phyloP scores from a whole-genome alignment of 2,329 filamentous ascomycete genomes.

The Aspergillus fijiensis region DNA sequence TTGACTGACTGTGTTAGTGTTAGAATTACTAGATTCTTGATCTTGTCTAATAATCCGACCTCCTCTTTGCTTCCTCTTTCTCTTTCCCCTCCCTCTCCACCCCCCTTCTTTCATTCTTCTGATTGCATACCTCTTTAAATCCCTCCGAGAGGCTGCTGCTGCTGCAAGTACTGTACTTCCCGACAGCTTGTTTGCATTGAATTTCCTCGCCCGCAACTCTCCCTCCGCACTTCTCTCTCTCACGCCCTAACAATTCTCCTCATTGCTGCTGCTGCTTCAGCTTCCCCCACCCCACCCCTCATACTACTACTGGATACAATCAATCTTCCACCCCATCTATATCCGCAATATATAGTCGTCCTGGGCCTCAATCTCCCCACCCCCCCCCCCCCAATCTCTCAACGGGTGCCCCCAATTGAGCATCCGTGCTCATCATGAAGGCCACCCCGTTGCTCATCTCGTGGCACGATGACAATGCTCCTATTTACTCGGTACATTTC shows the following conservation, averaged over 20 bases:
- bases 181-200: neutral
- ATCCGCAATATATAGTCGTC: neutral
- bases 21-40: no score
- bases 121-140: neutral
- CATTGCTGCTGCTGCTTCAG: neutral
- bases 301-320: neutral
- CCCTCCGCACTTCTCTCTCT: neutral
- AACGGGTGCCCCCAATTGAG: conserved; percentile 12
- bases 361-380: neutral
- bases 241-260: neutral
- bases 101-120: neutral
- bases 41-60: neutral
- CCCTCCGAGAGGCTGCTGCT: neutral
- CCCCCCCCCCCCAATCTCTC: neutral
- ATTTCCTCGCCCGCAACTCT: neutral
- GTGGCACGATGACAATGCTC: conserved; percentile 97
- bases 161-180: neutral
- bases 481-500: conserved; percentile 96
- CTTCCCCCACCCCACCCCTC: neutral
- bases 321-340: neutral
- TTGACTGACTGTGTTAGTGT: no score
- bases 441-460: conserved; percentile 93
- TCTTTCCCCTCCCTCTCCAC: neutral
- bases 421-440: conserved; percentile 67
- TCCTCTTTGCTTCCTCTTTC: neutral